Conservation (phyloP, 2,329 filamentous ascomycete species). For the Teratosphaeria destructans region DNA sequence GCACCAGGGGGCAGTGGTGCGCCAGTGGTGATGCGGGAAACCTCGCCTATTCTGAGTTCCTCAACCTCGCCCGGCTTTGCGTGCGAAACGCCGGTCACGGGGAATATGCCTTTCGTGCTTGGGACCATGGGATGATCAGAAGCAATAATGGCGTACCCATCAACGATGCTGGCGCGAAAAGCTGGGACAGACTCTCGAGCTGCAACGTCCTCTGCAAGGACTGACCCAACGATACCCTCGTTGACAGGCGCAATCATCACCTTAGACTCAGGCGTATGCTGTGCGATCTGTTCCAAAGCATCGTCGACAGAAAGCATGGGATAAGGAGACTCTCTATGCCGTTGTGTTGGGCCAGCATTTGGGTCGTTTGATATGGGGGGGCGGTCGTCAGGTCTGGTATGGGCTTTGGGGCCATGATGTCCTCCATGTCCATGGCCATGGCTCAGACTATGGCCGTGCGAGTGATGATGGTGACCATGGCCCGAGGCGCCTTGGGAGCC, state of each 20-base stretch:
- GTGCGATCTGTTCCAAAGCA: conserved; percentile 61
- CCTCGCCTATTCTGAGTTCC: conserved; percentile 58
- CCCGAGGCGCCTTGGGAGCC: conserved; percentile 7
- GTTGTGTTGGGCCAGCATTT: conserved; percentile 49
- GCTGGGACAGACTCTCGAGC: conserved; percentile 80
- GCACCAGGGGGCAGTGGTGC: conserved; percentile 82
- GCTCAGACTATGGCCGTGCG: conserved; percentile 31
- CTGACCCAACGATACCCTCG: conserved; percentile 57
- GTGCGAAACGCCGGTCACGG: conserved; percentile 78
- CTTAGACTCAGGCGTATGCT: conserved; percentile 57
- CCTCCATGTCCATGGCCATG: conserved; percentile 36
- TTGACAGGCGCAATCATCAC: conserved; percentile 52
- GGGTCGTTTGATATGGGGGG: conserved; percentile 50
- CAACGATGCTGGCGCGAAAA: conserved; percentile 90
- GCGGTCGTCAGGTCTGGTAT: conserved; percentile 54
- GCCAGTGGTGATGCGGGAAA: conserved; percentile 88
- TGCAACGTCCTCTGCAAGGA: conserved; percentile 73
- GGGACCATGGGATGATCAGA: conserved; percentile 30
- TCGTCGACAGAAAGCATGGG: conserved; percentile 82
- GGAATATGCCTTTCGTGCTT: conserved; percentile 67
- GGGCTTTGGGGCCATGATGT: conserved; percentile 48
- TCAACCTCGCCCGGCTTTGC: conserved; percentile 62
- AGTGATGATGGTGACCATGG: conserved; percentile 18
- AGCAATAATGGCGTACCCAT: conserved; percentile 81
- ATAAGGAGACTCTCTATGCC: conserved; percentile 79